Percentiles rank a stretch among this genome's conserved stretches.
phyloP scores from a whole-genome alignment of 2,329 filamentous ascomycete species.

The Huntiella abstrusa region DNA sequence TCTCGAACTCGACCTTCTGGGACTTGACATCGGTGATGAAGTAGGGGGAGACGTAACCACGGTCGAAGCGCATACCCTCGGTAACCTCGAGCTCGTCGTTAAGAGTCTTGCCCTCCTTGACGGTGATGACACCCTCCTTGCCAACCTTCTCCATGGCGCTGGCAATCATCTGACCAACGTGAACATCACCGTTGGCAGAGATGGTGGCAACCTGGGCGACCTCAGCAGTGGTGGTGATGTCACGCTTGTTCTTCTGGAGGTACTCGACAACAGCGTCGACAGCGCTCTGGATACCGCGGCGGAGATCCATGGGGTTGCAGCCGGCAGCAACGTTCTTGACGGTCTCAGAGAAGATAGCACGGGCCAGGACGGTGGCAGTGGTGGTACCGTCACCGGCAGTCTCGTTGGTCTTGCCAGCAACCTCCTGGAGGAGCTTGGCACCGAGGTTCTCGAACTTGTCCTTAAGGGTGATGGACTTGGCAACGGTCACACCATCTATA shows the following conservation, averaged over 20 bases:
- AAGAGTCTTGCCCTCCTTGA: slow-evolving; percentile 99
- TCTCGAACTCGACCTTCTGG: slow-evolving; percentile 99
- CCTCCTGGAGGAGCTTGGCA: slow-evolving; percentile 88
- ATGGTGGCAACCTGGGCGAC: slow-evolving; percentile 97
- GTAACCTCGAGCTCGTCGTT: slow-evolving; percentile 96
- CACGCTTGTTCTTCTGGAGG: slow-evolving; percentile 87
- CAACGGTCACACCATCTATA: slow-evolving; percentile 70
- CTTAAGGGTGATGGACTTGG: slow-evolving; percentile 77
- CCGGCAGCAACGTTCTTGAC: slow-evolving; percentile 99
- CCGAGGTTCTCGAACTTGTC: slow-evolving; percentile 99
- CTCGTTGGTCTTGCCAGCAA: slow-evolving; percentile 98
- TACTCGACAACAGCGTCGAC: slow-evolving; percentile 90
- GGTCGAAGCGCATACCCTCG: slow-evolving; percentile 99
- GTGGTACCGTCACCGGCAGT: slow-evolving; percentile 97
- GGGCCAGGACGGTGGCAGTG: slow-evolving; percentile 88
- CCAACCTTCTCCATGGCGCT: slow-evolving; percentile 99
- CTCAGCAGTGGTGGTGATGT: slow-evolving; percentile 94
- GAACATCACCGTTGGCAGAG: slow-evolving; percentile 87
- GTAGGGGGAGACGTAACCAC: slow-evolving; percentile 95
- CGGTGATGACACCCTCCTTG: slow-evolving; percentile 99
- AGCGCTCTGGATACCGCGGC: slow-evolving; percentile 89
- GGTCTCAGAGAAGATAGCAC: slow-evolving; percentile 98
- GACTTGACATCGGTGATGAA: slow-evolving; percentile 99
- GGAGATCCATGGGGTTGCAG: slow-evolving; percentile 98
- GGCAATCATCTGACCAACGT: slow-evolving; percentile 89